Conservation (phyloP, 352 stramenopile genomes). For the Globisporangium viniferum region DNA sequence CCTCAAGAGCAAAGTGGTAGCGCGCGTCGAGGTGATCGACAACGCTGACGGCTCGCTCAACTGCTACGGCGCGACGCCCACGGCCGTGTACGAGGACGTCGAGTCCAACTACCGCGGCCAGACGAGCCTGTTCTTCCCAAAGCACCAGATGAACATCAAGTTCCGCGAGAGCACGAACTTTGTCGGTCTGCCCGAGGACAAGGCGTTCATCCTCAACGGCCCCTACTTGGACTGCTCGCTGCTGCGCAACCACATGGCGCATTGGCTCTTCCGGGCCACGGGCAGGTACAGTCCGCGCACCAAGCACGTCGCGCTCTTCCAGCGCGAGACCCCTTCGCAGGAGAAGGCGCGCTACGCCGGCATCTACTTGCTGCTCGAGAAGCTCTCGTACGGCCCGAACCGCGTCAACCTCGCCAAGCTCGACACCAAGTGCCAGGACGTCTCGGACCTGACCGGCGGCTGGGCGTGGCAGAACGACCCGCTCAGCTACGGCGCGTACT, state of each 20-base stretch:
- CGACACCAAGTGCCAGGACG: constrained; percentile 25
- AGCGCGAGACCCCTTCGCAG: constrained; percentile 29
- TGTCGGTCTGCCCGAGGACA: constrained; percentile 46
- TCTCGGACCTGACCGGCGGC: constrained; percentile 45
- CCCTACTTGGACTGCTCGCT: constrained; percentile 57
- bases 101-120: constrained; percentile 58
- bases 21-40: constrained; percentile 53
- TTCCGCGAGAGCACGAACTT: constrained; percentile 30
- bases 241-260: constrained; percentile 65
- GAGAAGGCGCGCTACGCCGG: constrained; percentile 44
- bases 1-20: constrained; percentile 38
- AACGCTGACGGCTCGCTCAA: constrained; percentile 37
- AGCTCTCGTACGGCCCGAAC: constrained; percentile 55
- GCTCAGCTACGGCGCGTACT: constrained; percentile 59
- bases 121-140: constrained; percentile 53
- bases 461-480: constrained; percentile 72
- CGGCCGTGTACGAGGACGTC: constrained; percentile 26
- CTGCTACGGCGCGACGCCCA: constrained; percentile 33
- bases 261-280: constrained; percentile 66
- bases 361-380: constrained; percentile 63
- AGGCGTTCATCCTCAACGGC: constrained; percentile 47
- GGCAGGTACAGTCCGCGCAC: constrained; percentile 56
- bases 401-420: constrained; percentile 40
- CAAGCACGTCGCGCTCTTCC: constrained; percentile 53
- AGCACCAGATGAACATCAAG: constrained; percentile 50